A percentile compares a stretch with the other conserved stretches of the same genome.
These are phyloP conservation scores for Pneumocystis wakefieldiae DNA, from an alignment of 1,139 yeast genomes.

Conservation along the genomic window DNA sequence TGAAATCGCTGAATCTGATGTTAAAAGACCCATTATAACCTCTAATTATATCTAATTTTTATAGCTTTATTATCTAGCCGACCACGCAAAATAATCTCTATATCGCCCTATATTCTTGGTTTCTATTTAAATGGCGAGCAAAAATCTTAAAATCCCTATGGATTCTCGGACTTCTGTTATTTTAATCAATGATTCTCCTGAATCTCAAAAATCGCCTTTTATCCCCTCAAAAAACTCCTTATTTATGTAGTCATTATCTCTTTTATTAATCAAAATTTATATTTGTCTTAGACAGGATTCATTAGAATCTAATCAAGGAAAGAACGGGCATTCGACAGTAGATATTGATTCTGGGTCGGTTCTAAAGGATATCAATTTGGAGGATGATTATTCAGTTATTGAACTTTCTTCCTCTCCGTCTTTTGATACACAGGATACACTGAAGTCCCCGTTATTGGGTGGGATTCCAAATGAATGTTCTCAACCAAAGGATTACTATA, in stretches of 20 bases:
- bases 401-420: neutral
- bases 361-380: neutral
- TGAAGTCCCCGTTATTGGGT: neutral
- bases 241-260: neutral
- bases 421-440: neutral
- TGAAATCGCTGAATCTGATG: conserved; percentile 16
- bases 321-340: neutral
- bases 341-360: neutral
- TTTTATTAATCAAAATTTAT: neutral
- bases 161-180: neutral
- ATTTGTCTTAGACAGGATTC: neutral
- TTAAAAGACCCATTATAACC: conserved; percentile 13
- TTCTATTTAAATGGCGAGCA: neutral
- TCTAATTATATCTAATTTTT: conserved; percentile 14
- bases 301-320: neutral
- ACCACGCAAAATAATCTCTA: neutral
- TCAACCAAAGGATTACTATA: no score
- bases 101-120: neutral
- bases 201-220: neutral
- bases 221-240: neutral
- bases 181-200: neutral
- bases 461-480: neutral
- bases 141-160: neutral
- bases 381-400: neutral
- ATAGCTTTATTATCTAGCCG: conserved; percentile 34